A percentile compares a stretch with the other conserved stretches of the same genome.
phyloP scores from a whole-genome alignment of 345 rosid species.

The Turritis glabra region DNA sequence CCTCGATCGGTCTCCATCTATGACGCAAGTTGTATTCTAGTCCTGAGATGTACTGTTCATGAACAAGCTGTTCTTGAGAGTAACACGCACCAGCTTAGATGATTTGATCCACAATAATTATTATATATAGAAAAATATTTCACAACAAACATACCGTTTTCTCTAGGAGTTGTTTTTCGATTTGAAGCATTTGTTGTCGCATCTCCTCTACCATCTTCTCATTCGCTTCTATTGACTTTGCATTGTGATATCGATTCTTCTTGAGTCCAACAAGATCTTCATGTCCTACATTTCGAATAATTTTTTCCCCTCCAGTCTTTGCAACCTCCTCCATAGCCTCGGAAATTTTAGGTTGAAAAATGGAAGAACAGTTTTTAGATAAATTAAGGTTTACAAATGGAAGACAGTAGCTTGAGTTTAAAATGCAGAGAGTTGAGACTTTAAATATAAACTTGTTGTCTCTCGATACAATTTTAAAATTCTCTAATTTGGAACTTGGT shows the following conservation, averaged over 20 bases:
- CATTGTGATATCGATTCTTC: background rate
- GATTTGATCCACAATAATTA: background rate
- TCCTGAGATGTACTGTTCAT: constrained; percentile 2
- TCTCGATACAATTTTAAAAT: background rate
- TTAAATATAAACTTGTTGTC: background rate
- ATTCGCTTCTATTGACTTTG: background rate
- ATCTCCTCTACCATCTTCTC: constrained; percentile 23
- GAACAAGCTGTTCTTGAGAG: background rate
- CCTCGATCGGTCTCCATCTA: background rate
- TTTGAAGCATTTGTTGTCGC: constrained; percentile 13
- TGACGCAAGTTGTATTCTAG: background rate
- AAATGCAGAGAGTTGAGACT: background rate
- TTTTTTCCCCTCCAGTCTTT: background rate
- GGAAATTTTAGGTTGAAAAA: background rate
- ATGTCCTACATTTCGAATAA: background rate
- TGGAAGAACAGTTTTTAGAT: background rate
- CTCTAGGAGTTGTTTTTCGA: background rate
- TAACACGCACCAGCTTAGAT: background rate
- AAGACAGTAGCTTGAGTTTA: background rate
- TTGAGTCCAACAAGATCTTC: background rate
- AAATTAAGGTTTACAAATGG: background rate
- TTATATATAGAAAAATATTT: background rate
- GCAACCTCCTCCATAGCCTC: constrained; percentile 20
- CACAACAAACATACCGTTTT: constrained; percentile 8
- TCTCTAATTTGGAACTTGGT: background rate